phyloP scores from a whole-genome alignment of 2,329 filamentous ascomycete species.

The Cladosporium colombiae region DNA sequence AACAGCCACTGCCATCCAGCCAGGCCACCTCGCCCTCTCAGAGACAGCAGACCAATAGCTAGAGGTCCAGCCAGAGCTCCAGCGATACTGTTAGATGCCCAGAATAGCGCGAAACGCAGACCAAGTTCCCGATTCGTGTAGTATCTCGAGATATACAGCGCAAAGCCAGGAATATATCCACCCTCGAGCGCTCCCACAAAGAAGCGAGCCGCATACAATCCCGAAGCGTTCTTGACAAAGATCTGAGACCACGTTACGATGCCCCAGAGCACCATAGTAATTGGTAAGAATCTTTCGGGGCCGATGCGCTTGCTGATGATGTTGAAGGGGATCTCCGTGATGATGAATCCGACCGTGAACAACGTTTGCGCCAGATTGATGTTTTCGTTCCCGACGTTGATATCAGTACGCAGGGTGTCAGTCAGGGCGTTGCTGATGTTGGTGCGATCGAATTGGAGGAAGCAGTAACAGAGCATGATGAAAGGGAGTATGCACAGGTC shows the following conservation, averaged over 20 bases:
- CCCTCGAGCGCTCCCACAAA: conserved; percentile 14
- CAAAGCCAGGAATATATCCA: conserved; percentile 14
- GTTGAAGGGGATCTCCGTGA: conserved; percentile 2
- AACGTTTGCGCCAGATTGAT: neutral
- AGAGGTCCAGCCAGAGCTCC: neutral
- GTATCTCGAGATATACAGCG: conserved; percentile 9
- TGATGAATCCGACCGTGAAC: neutral
- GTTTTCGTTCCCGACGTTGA: neutral
- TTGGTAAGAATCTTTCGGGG: conserved; percentile 6
- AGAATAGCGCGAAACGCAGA: conserved; percentile 23
- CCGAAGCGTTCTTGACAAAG: conserved; percentile 2
- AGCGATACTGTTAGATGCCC: conserved; percentile 22
- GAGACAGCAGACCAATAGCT: neutral
- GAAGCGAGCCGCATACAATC: conserved; percentile 10
- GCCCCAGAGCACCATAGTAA: conserved; percentile 9
- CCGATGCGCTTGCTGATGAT: conserved; percentile 13
- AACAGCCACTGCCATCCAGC: conserved; percentile 10
- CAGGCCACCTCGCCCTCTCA: neutral
- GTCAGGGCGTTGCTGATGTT: neutral
- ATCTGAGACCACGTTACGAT: conserved; percentile 10
- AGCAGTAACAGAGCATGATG: conserved; percentile 5
- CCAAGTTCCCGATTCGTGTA: conserved; percentile 10
- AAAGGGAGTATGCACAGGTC: conserved; percentile 2
- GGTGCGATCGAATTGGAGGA: conserved; percentile 5
- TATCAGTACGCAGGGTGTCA: neutral